Evolutionary conservation across 495 filamentous ascomycete species (phyloP), one percentile per base, ranked within the genome.

Genomic region (Aspergillus cristatus): DNA sequence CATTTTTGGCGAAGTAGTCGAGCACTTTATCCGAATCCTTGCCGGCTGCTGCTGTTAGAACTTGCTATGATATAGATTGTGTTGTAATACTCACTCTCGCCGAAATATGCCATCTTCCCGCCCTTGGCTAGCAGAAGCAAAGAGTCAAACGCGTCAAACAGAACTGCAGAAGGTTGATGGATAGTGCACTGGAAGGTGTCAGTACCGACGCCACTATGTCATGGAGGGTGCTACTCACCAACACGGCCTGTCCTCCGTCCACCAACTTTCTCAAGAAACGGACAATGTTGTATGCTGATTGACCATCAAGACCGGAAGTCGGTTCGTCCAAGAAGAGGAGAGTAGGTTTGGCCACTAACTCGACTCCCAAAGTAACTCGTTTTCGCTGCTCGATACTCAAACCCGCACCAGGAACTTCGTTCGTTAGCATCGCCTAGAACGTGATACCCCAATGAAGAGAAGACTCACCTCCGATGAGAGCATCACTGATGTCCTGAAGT

Each of bases 341-440:
- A 53, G 76, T 77, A 0, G 78, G 78, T n/a, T 74, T 75, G 12
- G 76, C 76, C 1, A 76, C 76, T 3, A 82, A 58, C 50, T 82
- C 78, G 35, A 93, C 85, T 18, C 86, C 88, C 31, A 95, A 81
- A 3, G 86, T 91, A 1, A 93, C 83, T 30, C 86, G 79, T 55
- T 95, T 95, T 0, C 87, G 72, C 57, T 94, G 84, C 53, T 90
- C 86, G 16, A 91, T 85, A 17, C 83, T 85, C 14, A 93, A 67
- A 14, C 86, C 86, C 14, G 72, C 71, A 42, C 82, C 79, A 0
- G 81, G 77, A 1, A 76, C 58, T 61, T 32, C 5, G 18, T 11
- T 8, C 0, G 18, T 42, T 25, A 44, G 41, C 34, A 38, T 14
- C 0, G 26, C 10, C 45, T 31, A 45, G 20, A 50, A 43, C 16